A percentile compares a stretch with the other conserved stretches of the same genome.
Evolutionary conservation across 345 rosid species (phyloP).

Genomic region (Schrenkiella parvula): DNA sequence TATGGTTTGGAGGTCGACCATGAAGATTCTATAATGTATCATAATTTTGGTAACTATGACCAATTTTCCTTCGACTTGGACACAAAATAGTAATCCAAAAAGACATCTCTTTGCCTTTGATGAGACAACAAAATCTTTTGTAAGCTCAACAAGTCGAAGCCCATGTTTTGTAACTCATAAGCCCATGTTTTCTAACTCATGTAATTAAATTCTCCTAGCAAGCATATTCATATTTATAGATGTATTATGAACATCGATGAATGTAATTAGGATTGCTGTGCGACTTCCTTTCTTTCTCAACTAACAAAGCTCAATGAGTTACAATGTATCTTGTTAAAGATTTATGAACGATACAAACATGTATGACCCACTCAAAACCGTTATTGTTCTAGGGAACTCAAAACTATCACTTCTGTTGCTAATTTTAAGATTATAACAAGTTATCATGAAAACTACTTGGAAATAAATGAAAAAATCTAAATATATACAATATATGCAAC

Average conservation of each 20-base stretch:
- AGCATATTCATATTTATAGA: not conserved
- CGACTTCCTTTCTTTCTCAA: not conserved
- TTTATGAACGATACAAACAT: not conserved
- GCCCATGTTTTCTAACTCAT: not conserved
- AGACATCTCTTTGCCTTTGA: not conserved
- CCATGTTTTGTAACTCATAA: not conserved
- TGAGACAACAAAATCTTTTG: not conserved
- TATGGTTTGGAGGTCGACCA: not conserved
- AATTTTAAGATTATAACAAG: not conserved
- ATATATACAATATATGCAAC: not conserved
- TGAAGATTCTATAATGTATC: not conserved
- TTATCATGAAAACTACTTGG: not conserved
- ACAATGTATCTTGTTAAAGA: not conserved
- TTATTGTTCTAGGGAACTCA: not conserved
- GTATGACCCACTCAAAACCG: not conserved
- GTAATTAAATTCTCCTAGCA: not conserved
- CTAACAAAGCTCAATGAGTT: not conserved
- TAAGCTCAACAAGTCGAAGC: not conserved
- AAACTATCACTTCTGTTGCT: not conserved
- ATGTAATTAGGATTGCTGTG: not conserved
- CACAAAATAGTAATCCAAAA: not conserved
- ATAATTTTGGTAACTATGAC: not conserved
- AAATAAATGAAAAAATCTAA: not conserved
- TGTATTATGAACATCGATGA: not conserved
- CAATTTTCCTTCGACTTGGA: not conserved